These are phyloP conservation scores for Hymenoscyphus infarciens DNA, from an alignment of 2,329 filamentous ascomycete genomes.

Conservation along the genomic window DNA sequence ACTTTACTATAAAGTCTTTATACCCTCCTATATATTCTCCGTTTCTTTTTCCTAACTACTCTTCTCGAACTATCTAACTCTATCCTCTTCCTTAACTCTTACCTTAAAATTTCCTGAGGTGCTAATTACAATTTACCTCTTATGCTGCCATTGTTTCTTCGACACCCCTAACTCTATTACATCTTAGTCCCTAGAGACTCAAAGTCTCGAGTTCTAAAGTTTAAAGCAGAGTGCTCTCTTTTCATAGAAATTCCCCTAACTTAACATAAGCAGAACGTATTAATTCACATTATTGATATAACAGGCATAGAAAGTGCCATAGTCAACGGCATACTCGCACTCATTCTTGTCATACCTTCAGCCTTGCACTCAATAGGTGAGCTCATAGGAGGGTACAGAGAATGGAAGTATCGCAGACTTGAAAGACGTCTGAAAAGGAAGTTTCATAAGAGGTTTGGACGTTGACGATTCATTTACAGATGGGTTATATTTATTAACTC, in stretches of 20 bases:
- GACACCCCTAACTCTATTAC: neutral
- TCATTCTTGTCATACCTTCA: neutral
- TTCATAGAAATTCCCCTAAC: neutral
- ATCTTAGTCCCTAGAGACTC: too few relatives aligned
- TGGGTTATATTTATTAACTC: neutral
- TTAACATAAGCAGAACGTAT: too few relatives aligned
- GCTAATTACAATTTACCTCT: too few relatives aligned
- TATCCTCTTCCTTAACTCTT: neutral
- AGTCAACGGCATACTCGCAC: neutral
- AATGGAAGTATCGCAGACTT: neutral
- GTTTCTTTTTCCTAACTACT: too few relatives aligned
- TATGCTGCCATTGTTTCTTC: too few relatives aligned
- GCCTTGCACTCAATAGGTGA: neutral
- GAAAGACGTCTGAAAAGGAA: neutral
- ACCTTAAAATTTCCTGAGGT: too few relatives aligned
- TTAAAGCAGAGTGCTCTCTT: neutral
- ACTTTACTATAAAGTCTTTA: too few relatives aligned
- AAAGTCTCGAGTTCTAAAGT: too few relatives aligned
- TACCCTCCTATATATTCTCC: too few relatives aligned
- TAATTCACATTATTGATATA: neutral
- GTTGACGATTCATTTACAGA: neutral
- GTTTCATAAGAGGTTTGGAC: neutral
- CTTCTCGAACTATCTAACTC: neutral
- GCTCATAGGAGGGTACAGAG: neutral
- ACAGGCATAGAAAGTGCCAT: slow-evolving; percentile 4